Percentiles rank a stretch among this genome's conserved stretches.
Conservation (phyloP, 306 rosid genomes). For the Glycine soja region DNA sequence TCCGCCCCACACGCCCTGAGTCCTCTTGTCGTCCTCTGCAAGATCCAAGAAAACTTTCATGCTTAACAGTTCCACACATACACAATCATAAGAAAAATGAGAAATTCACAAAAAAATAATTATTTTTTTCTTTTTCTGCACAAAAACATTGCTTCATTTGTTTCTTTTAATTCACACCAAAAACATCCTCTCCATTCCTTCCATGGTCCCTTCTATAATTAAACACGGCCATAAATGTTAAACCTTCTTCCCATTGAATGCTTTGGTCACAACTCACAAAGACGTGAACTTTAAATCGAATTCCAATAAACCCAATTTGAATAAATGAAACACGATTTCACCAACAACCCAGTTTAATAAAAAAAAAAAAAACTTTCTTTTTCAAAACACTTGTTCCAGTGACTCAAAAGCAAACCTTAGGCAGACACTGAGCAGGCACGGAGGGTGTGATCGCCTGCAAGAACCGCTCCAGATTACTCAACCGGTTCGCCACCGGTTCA, state of each 20-base stretch:
- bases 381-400: slow-evolving; percentile 2
- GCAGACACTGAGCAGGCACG: slow-evolving; percentile 64
- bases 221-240: slow-evolving; percentile 16
- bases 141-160: not conserved
- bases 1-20: slow-evolving; percentile 58
- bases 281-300: not conserved
- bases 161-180: not conserved
- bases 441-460: slow-evolving; percentile 76
- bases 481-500: slow-evolving; percentile 47
- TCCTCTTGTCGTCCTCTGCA: slow-evolving; percentile 71
- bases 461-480: slow-evolving; percentile 76
- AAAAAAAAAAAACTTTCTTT: not conserved
- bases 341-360: not conserved
- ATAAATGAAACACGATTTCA: slow-evolving; percentile 16
- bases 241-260: slow-evolving; percentile 10
- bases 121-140: not conserved
- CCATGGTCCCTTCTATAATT: slow-evolving; percentile 19
- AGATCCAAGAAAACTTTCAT: slow-evolving; percentile 25
- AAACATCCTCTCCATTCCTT: not conserved
- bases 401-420: slow-evolving; percentile 62
- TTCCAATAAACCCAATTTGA: not conserved
- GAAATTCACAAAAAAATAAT: not conserved
- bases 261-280: slow-evolving; percentile 13
- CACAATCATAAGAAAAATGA: not conserved
- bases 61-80: slow-evolving; percentile 18